phyloP scores from a whole-genome alignment of 2,329 filamentous ascomycete genomes.

The Stachybotrys elegans region DNA sequence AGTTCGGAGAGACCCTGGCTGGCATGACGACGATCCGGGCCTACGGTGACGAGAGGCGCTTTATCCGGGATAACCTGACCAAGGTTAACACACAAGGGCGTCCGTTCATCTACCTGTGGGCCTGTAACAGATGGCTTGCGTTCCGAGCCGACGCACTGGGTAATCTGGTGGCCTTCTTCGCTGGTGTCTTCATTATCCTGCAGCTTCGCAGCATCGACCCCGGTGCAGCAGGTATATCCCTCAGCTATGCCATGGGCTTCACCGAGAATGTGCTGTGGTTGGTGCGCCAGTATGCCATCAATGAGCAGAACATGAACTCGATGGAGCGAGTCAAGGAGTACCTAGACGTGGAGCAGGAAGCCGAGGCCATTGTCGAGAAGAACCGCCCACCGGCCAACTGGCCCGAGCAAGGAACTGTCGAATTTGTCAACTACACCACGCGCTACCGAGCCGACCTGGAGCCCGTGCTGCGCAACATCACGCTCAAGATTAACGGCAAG shows the following conservation, averaged over 20 bases:
- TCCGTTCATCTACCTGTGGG: constrained; percentile 96
- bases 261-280: constrained; percentile 97
- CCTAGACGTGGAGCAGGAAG: constrained; percentile 92
- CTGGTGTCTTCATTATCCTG: constrained; percentile 82
- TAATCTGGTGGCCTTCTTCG: constrained; percentile 88
- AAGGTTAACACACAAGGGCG: constrained; percentile 88
- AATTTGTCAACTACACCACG: constrained; percentile 86
- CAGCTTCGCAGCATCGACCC: constrained; percentile 81
- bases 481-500: constrained; percentile 76
- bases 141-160: constrained; percentile 88
- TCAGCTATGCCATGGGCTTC: constrained; percentile 95
- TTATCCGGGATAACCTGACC: constrained; percentile 83
- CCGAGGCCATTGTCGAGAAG: constrained; percentile 69
- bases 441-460: constrained; percentile 85
- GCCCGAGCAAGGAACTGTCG: constrained; percentile 79
- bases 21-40: constrained; percentile 96
- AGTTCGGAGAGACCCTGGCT: constrained; percentile 91
- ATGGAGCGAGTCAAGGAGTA: constrained; percentile 98
- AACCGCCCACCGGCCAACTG: constrained; percentile 74
- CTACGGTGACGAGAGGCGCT: constrained; percentile 89
- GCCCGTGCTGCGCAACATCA: constrained; percentile 76
- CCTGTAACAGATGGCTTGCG: constrained; percentile 91
- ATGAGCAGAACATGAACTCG: constrained; percentile 99
- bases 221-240: constrained; percentile 84
- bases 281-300: constrained; percentile 86